Evolutionary conservation across 192 early-diverging fungal species (phyloP).

Genomic region (Coemansia sp.): DNA sequence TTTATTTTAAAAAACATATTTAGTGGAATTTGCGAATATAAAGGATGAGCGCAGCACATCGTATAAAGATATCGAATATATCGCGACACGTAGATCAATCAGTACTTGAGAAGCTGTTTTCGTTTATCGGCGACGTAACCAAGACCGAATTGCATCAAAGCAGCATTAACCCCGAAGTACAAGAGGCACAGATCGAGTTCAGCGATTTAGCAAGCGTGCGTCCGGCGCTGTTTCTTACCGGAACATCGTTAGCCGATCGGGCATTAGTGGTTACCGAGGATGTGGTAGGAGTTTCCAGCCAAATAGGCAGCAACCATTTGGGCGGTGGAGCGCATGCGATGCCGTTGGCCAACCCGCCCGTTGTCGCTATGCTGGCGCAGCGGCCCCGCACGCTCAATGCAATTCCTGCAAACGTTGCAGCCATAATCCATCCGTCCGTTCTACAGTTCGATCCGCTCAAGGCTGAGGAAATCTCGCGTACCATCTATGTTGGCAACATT

Average conservation of each 20-base stretch:
- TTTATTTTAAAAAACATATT: neutral
- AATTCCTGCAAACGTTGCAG: conserved; percentile 39
- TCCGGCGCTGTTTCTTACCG: conserved; percentile 64
- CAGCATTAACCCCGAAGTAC: conserved; percentile 52
- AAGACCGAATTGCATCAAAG: conserved; percentile 21
- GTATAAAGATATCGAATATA: conserved; percentile 63
- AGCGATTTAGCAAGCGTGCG: conserved; percentile 44
- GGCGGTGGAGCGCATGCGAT: conserved; percentile 9
- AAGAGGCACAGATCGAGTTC: conserved; percentile 68
- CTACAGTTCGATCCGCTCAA: conserved; percentile 63
- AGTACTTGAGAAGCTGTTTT: conserved; percentile 61
- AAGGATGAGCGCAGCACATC: conserved; percentile 1
- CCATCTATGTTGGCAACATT: conserved; percentile 77
- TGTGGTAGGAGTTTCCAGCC: neutral
- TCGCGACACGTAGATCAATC: conserved; percentile 59
- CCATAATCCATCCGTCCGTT: conserved; percentile 55
- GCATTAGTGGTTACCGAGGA: conserved; percentile 57
- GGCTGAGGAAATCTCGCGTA: conserved; percentile 76
- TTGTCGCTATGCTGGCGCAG: conserved; percentile 43
- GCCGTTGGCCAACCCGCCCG: conserved; percentile 45
- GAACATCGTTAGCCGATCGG: conserved; percentile 66
- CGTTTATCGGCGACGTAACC: conserved; percentile 58
- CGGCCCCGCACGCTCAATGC: conserved; percentile 22
- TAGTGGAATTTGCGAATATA: neutral
- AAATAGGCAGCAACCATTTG: neutral